Base-by-base conservation (phyloP, 371 early-diverging fungal species). In the Mortierella sp. region DNA sequence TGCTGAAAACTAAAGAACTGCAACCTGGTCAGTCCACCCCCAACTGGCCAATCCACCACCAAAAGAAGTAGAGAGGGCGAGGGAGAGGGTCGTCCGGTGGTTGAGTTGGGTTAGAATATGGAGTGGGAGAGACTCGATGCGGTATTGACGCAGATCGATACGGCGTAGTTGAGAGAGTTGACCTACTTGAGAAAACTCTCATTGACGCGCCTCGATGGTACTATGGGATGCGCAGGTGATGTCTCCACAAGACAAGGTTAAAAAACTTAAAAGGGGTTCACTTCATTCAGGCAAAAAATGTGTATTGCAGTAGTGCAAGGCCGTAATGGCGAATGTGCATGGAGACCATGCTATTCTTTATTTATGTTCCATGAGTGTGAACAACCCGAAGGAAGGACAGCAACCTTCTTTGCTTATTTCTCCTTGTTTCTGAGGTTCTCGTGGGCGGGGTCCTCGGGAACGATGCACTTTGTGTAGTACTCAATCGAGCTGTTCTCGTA, bases 401-500 rank as follows among this genome's bases (percentile, higher is more conserved):
- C 2, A 13, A 1, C 29, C n/a, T n/a, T n/a, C n/a, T n/a, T n/a
- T n/a, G n/a, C n/a, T n/a, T 53, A 58, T 34, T 34, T 22, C 61
- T 58, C 34, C 8, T 55, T 16, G 48, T 19, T n/a, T n/a, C n/a
- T n/a, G n/a, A n/a, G n/a, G n/a, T n/a, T n/a, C 55, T 48, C n/a
- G 9, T 58, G 6, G 61, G 34, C 9, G 7, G 31, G 34, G 22
- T 58, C 61, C 22, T 58, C 61, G 3, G 61, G 61, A 34, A 58
- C 61, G 61, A 34, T 58, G 61, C 61, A 58, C 61, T 58, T 34
- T 6, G 34, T 10, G 67, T 74, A 79, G 53, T 68, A 74, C 7
- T 34, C 34, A 29, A 53, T 6, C 26, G 79, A 74, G 37, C 50
- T 26, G 1, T 65, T 22, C 63, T 80, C 73, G 6, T 58, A 68